Evolutionary conservation across 2,329 filamentous ascomycete species (phyloP).

Genomic region (Trichoderma endophyticum): DNA sequence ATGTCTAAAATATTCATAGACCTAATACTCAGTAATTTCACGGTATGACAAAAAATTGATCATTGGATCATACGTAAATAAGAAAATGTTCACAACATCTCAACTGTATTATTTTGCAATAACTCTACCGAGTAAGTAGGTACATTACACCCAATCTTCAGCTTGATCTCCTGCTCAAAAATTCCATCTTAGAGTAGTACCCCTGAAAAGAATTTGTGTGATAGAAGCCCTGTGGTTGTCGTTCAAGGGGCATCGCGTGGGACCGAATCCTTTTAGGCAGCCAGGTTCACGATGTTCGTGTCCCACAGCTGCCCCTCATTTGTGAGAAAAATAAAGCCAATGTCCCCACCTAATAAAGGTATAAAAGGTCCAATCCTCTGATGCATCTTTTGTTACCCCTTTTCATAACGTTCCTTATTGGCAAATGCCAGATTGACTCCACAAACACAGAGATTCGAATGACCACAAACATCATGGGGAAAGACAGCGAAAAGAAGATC

Average conservation of each 20-base stretch:
- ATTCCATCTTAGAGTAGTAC: neutral
- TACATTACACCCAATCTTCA: neutral
- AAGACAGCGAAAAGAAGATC: slow-evolving; percentile 26
- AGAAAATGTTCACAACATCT: neutral
- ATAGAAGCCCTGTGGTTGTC: neutral
- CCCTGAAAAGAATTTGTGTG: neutral
- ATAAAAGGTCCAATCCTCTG: neutral
- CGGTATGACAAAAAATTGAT: neutral
- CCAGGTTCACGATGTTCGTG: neutral
- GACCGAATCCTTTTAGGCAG: neutral
- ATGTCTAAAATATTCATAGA: neutral
- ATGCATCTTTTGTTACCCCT: neutral
- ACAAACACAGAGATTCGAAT: neutral
- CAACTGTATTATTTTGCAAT: neutral
- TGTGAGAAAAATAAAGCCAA: neutral
- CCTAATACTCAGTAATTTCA: neutral
- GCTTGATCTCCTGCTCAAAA: neutral
- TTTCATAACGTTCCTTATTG: neutral
- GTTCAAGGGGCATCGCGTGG: neutral
- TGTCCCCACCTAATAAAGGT: neutral
- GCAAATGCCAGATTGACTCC: neutral
- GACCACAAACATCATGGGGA: neutral
- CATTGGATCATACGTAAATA: neutral
- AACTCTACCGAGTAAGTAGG: neutral
- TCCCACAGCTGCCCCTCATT: neutral